These are phyloP conservation scores for Capronia coronata DNA, from an alignment of 2,329 filamentous ascomycete species.

Conservation along the genomic window DNA sequence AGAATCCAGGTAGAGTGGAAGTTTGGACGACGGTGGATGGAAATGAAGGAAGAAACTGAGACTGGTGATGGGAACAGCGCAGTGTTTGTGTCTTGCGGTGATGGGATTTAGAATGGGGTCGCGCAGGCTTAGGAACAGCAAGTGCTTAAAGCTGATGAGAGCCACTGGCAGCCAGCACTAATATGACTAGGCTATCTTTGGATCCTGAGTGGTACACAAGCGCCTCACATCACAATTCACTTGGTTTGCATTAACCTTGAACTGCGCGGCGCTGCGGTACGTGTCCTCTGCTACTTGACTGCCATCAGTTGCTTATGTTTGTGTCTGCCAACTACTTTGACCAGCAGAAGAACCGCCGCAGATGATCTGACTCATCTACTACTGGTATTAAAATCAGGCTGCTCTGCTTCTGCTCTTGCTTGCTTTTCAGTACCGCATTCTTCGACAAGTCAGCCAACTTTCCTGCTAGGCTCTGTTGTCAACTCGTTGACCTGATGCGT, in stretches of 20 bases:
- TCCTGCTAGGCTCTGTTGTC: too few species aligned
- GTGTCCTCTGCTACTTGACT: neutral
- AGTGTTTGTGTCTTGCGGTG: constrained; percentile 8
- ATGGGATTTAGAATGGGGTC: neutral
- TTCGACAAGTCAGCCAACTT: too few species aligned
- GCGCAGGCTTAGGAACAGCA: neutral
- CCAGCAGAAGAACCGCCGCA: too few species aligned
- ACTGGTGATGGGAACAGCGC: constrained; percentile 1
- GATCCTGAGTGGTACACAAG: neutral
- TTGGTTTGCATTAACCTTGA: neutral
- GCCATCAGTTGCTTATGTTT: neutral
- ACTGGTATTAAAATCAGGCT: too few species aligned
- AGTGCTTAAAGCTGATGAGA: neutral
- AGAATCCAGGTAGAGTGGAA: constrained; percentile 17
- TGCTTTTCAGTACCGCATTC: too few species aligned
- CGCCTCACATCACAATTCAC: constrained; percentile 2
- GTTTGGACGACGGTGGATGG: constrained; percentile 16
- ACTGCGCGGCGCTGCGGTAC: neutral
- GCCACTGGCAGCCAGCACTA: neutral
- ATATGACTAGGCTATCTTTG: neutral
- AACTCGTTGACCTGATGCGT: too few species aligned
- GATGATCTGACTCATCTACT: too few species aligned
- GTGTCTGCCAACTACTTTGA: neutral
- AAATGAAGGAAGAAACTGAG: constrained; percentile 26
- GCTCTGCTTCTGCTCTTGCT: too few species aligned